These are phyloP conservation scores for Trypanosoma scelopori DNA, from an alignment of 208 protist genomes.

Conservation along the genomic window DNA sequence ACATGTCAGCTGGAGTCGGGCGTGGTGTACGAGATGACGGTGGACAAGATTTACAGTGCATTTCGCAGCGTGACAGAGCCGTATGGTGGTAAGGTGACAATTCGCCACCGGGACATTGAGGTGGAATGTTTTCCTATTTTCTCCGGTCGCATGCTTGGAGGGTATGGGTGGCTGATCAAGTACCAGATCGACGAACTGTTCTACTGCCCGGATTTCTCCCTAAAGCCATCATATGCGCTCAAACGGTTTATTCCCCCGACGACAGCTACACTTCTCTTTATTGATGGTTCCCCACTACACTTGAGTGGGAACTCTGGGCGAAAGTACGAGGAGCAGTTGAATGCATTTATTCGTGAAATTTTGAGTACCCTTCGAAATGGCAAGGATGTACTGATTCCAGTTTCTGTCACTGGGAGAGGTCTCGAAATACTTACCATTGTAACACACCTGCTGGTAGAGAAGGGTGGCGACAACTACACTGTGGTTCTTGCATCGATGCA, in stretches of 20 bases:
- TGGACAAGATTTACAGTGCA: conserved; percentile 83
- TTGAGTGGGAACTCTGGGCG: conserved; percentile 18
- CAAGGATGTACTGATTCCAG: conserved; percentile 83
- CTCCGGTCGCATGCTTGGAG: conserved; percentile 72
- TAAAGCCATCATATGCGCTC: conserved; percentile 74
- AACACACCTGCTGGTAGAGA: conserved; percentile 63
- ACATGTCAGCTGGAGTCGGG: conserved; percentile 39
- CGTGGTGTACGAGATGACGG: conserved; percentile 59
- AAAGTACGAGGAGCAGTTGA: conserved; percentile 65
- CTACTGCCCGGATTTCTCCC: conserved; percentile 87
- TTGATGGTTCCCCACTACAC: conserved; percentile 57
- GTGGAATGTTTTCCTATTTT: conserved; percentile 72
- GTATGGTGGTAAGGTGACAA: conserved; percentile 70
- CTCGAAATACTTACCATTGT: conserved; percentile 80
- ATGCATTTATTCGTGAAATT: conserved; percentile 74
- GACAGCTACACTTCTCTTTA: conserved; percentile 67
- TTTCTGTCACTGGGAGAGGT: conserved; percentile 65
- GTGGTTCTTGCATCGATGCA: conserved; percentile 76
- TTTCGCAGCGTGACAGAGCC: conserved; percentile 80
- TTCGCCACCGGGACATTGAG: conserved; percentile 52
- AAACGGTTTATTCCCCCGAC: conserved; percentile 71
- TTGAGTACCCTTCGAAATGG: conserved; percentile 83
- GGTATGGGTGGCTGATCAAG: conserved; percentile 76
- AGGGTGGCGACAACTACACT: conserved; percentile 81
- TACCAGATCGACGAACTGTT: conserved; percentile 90